Evolutionary conservation across 257 asterid species (phyloP).

Genomic region (Cynanchum wilfordii): DNA sequence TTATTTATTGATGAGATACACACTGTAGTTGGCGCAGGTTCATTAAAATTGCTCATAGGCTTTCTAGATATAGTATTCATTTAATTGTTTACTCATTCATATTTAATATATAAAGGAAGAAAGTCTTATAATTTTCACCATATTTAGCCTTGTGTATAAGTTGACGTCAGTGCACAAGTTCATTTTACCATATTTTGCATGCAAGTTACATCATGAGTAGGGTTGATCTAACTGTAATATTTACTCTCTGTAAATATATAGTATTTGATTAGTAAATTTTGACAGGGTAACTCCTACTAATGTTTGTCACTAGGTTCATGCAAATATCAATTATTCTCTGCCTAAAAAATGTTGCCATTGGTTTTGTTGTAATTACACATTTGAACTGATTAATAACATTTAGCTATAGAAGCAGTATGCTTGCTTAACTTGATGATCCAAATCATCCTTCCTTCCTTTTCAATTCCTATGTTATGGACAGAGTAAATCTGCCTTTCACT

Average conservation of each 20-base stretch:
- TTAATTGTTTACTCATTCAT: neutral
- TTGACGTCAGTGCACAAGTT: neutral
- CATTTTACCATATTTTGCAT: neutral
- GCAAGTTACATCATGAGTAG: neutral
- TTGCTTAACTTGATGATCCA: neutral
- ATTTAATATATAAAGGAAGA: neutral
- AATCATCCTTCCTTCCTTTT: neutral
- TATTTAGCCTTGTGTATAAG: neutral
- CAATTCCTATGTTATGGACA: neutral
- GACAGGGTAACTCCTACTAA: neutral
- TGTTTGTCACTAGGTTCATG: neutral
- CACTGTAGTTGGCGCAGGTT: conserved; percentile 97
- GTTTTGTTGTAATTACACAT: neutral
- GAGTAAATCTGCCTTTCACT: neutral
- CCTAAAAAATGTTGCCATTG: neutral
- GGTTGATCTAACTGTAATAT: neutral
- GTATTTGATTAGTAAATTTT: neutral
- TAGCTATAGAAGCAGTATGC: neutral
- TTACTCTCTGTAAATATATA: neutral
- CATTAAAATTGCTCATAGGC: conserved; percentile 1
- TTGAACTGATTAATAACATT: neutral
- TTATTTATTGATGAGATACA: conserved; percentile 91
- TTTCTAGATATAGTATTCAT: neutral
- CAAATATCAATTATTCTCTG: neutral
- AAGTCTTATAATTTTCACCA: neutral